Conservation (phyloP, 2,329 filamentous ascomycete genomes). For the Aspergillus quadricinctus region DNA sequence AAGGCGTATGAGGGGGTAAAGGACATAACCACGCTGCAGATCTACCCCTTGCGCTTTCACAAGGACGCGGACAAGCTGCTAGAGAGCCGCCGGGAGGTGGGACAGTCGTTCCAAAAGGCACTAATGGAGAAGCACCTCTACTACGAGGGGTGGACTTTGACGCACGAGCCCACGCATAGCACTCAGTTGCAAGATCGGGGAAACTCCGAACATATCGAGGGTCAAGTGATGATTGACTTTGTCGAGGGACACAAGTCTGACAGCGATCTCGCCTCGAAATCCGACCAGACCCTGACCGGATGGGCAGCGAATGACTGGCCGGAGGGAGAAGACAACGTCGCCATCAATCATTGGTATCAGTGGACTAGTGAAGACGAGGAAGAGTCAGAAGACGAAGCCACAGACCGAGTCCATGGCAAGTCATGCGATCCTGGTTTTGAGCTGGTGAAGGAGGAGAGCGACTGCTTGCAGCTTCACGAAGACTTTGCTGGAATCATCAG, state of each 20-base stretch:
- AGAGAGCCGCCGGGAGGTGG: slow-evolving; percentile 2
- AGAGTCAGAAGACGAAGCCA: too few relatives aligned
- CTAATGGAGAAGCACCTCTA: slow-evolving; percentile 4
- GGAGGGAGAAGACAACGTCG: too few relatives aligned
- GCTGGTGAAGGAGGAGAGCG: neutral
- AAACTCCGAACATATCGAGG: slow-evolving; percentile 10
- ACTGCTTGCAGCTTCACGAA: slow-evolving; percentile 1
- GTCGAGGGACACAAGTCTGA: slow-evolving; percentile 3
- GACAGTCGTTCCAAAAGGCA: slow-evolving; percentile 5
- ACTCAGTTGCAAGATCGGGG: neutral
- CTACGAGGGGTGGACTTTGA: slow-evolving; percentile 12
- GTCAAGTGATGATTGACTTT: slow-evolving; percentile 15
- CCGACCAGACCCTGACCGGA: too few relatives aligned
- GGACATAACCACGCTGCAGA: slow-evolving; percentile 22
- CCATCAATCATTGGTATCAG: too few relatives aligned
- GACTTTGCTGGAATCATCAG: neutral
- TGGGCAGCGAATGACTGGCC: too few relatives aligned
- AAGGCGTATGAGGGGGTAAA: slow-evolving; percentile 23
- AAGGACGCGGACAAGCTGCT: slow-evolving; percentile 2
- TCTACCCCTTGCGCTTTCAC: slow-evolving; percentile 17
- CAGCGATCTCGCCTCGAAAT: neutral
- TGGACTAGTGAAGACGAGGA: too few relatives aligned
- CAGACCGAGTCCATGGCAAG: too few relatives aligned
- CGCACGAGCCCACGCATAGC: neutral
- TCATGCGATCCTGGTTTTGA: neutral